phyloP scores from a whole-genome alignment of 1,284 basidiomycete species.

The Leccinum subfulvum region DNA sequence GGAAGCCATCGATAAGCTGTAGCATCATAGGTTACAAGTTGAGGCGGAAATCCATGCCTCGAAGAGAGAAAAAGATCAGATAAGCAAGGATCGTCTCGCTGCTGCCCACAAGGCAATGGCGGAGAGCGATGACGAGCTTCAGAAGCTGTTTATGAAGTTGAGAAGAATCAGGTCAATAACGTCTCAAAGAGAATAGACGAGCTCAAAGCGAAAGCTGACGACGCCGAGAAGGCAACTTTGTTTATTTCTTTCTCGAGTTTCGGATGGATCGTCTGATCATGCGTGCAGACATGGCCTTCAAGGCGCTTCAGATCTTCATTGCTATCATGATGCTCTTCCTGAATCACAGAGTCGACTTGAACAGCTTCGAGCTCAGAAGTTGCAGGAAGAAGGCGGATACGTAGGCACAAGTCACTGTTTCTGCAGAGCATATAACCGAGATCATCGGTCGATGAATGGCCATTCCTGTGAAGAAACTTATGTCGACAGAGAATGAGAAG shows the following conservation, averaged over 20 bases:
- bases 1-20: conserved; percentile 93
- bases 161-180: conserved; percentile 82
- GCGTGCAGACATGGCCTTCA: conserved; percentile 70
- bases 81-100: conserved; percentile 86
- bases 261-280: conserved; percentile 7
- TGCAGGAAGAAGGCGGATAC: conserved; percentile 61
- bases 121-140: conserved; percentile 88
- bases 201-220: conserved; percentile 88
- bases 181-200: conserved; percentile 88
- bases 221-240: conserved; percentile 81
- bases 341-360: conserved; percentile 80
- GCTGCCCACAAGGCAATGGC: conserved; percentile 79
- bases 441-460: conserved; percentile 89
- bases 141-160: conserved; percentile 87
- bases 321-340: conserved; percentile 92
- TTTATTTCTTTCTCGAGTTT: conserved; percentile 3
- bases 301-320: conserved; percentile 88
- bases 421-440: conserved; percentile 87
- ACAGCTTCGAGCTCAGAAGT: conserved; percentile 71
- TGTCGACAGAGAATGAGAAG: conserved; percentile 92
- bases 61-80: conserved; percentile 89
- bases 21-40: conserved; percentile 88
- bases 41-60: conserved; percentile 96
- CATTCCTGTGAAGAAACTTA: conserved; percentile 85
- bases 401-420: conserved; percentile 77